Conservation (phyloP, 176 grass and related monocot species). For the Paspalum notatum region DNA sequence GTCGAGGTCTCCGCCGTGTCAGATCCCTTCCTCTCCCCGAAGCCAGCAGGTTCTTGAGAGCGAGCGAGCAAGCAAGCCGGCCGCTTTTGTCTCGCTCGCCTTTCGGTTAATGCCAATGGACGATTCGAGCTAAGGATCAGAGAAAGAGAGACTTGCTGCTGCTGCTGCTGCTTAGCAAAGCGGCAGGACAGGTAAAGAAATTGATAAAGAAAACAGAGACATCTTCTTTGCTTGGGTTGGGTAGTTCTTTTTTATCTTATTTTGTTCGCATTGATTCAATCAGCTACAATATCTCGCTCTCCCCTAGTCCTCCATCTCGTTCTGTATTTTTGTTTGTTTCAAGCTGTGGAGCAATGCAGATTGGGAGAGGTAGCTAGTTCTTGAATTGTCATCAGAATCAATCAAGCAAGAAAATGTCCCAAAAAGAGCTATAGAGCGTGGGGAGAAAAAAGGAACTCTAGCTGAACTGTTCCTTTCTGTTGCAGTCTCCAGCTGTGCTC, state of each 20-base stretch:
- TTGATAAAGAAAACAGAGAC: not conserved
- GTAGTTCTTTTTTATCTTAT: constrained; percentile 3
- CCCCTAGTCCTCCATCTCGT: constrained; percentile 14
- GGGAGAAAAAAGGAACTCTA: not conserved
- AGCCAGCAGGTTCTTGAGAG: constrained; percentile 45
- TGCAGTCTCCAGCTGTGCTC: constrained; percentile 55
- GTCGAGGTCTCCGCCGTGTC: constrained; percentile 60
- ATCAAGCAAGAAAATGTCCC: constrained; percentile 12
- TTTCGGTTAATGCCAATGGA: constrained; percentile 37
- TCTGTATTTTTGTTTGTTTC: constrained; percentile 49
- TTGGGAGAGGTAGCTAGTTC: constrained; percentile 29
- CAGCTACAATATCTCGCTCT: constrained; percentile 16
- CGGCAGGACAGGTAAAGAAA: constrained; percentile 42
- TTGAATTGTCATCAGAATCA: constrained; percentile 29
- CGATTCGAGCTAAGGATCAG: constrained; percentile 26
- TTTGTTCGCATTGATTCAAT: constrained; percentile 44
- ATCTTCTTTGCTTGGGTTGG: constrained; percentile 44
- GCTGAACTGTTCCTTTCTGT: constrained; percentile 47
- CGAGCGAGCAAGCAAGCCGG: constrained; percentile 47
- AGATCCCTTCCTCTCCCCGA: constrained; percentile 51
- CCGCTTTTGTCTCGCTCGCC: constrained; percentile 19
- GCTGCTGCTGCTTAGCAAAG: constrained; percentile 19
- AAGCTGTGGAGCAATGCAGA: constrained; percentile 35
- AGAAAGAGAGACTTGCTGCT: not conserved
- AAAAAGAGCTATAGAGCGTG: not conserved